These are phyloP conservation scores for Cercospora sesami DNA, from an alignment of 2,329 filamentous ascomycete species.

Conservation along the genomic window DNA sequence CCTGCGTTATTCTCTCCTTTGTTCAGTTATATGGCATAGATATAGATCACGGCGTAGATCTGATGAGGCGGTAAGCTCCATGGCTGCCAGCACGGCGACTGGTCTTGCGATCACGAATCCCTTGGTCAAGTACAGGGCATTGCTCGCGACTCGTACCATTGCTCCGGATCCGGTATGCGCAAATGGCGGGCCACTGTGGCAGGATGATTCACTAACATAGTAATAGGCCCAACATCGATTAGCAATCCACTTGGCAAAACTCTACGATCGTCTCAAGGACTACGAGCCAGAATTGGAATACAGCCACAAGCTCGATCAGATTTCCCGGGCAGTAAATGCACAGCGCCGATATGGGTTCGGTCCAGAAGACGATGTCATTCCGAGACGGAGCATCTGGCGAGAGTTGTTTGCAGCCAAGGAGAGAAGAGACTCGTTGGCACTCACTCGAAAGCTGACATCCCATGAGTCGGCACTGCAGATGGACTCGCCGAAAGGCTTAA, in stretches of 20 bases:
- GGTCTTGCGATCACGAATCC: constrained; percentile 62
- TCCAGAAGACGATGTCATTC: constrained; percentile 3
- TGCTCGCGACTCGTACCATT: constrained; percentile 67
- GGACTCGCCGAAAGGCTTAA: constrained; percentile 70
- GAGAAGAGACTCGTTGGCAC: constrained; percentile 56
- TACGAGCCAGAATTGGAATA: constrained; percentile 74
- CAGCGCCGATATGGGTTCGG: constrained; percentile 29
- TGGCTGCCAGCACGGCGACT: constrained; percentile 32
- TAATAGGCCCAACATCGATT: constrained; percentile 34
- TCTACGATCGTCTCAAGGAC: constrained; percentile 74
- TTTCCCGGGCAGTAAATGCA: constrained; percentile 50
- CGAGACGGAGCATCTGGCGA: constrained; percentile 46
- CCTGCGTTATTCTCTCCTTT: neutral
- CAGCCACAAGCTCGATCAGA: constrained; percentile 61
- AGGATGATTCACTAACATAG: neutral
- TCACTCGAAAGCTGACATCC: constrained; percentile 68
- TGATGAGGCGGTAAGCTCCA: constrained; percentile 19
- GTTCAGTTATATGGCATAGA: neutral
- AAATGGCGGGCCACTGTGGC: neutral
- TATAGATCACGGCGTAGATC: neutral
- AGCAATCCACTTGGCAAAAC: constrained; percentile 73
- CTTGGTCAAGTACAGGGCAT: constrained; percentile 71
- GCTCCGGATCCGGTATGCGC: constrained; percentile 58
- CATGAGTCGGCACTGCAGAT: constrained; percentile 71
- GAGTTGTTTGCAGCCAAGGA: constrained; percentile 57